A percentile compares a stretch with the other conserved stretches of the same genome.
phyloP scores from a whole-genome alignment of 257 asterid species.

The Mitragyna speciosa region DNA sequence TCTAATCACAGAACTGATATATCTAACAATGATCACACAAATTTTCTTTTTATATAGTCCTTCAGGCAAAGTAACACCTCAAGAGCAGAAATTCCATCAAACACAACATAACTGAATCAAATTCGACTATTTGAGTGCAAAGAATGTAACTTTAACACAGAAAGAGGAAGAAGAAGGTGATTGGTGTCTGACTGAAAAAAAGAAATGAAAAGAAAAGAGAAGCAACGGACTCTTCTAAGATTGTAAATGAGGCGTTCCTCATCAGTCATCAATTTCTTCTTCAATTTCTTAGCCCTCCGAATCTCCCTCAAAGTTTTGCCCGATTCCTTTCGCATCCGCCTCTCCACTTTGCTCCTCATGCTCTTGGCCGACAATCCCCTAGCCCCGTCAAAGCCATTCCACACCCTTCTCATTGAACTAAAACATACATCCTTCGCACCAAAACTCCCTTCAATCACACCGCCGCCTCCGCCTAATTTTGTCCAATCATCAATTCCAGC shows the following conservation, averaged over 20 bases:
- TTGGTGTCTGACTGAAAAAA: background rate
- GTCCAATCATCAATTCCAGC: constrained; percentile 13
- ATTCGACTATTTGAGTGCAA: background rate
- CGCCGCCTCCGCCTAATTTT: constrained; percentile 20
- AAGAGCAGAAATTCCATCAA: background rate
- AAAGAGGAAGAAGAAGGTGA: background rate
- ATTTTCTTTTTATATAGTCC: background rate
- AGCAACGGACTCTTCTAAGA: constrained; percentile 67
- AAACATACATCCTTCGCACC: constrained; percentile 13
- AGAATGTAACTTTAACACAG: background rate
- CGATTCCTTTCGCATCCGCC: constrained; percentile 73
- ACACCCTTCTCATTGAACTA: constrained; percentile 24
- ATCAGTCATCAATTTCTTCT: constrained; percentile 81
- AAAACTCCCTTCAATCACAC: constrained; percentile 17
- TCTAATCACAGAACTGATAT: background rate
- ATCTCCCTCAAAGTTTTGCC: constrained; percentile 79
- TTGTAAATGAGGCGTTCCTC: constrained; percentile 80
- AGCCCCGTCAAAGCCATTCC: constrained; percentile 49
- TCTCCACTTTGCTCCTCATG: constrained; percentile 97
- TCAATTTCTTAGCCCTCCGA: constrained; percentile 73
- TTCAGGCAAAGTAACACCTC: background rate
- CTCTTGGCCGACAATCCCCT: constrained; percentile 75
- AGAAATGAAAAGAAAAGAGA: background rate
- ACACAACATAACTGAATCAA: background rate
- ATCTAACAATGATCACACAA: background rate